Conservation (phyloP, 441 rosid species). For the Populus hybrid region DNA sequence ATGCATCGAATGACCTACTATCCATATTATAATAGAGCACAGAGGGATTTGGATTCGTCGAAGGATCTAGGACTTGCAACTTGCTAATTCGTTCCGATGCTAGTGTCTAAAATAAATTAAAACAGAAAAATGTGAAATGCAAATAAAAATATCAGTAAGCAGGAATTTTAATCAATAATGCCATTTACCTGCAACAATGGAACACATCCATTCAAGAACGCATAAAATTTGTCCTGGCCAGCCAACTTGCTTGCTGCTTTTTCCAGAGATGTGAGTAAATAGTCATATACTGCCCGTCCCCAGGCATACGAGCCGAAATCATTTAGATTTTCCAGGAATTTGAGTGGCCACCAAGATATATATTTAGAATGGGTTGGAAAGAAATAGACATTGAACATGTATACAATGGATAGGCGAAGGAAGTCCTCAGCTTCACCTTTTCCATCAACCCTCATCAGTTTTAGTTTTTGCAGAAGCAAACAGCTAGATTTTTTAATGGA, state of each 20-base stretch:
- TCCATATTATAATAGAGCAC: background rate
- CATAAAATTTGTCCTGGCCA: background rate
- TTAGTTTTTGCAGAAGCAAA: background rate
- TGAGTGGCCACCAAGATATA: background rate
- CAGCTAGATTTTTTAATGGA: background rate
- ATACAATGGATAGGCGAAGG: background rate
- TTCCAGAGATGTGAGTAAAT: background rate
- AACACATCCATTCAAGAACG: background rate
- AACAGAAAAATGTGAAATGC: too few species aligned
- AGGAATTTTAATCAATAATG: background rate
- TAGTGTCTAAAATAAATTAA: background rate
- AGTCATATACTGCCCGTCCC: background rate
- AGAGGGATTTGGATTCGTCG: background rate
- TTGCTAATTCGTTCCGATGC: background rate
- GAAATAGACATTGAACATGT: background rate
- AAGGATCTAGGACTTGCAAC: background rate
- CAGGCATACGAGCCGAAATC: background rate
- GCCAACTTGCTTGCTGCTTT: background rate
- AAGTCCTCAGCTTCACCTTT: background rate
- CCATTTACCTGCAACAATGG: background rate
- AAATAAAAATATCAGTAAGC: background rate
- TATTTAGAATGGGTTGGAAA: background rate
- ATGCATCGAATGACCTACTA: background rate
- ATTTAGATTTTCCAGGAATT: background rate
- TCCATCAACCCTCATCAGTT: background rate